phyloP scores from a whole-genome alignment of 2,329 filamentous ascomycete species.

The Trichoderma polysporum region DNA sequence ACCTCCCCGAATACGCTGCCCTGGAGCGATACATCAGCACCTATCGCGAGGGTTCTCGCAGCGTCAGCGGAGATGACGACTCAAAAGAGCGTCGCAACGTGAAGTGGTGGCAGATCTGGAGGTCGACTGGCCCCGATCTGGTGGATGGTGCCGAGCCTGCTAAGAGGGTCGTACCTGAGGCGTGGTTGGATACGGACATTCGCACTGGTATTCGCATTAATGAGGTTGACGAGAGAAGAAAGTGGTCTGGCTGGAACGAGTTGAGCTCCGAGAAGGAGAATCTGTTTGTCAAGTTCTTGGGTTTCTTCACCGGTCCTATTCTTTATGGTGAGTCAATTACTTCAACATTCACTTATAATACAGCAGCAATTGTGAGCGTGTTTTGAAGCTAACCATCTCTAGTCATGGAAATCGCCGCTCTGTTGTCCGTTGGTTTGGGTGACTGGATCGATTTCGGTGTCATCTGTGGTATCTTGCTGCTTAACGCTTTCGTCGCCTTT shows the following conservation, averaged over 20 bases:
- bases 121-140: background rate
- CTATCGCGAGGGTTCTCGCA: conserved; percentile 15
- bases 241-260: conserved; percentile 79
- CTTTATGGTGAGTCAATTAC: conserved; percentile 34
- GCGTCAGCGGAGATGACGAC: conserved; percentile 1
- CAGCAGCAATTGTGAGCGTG: background rate
- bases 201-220: conserved; percentile 68
- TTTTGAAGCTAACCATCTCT: conserved; percentile 16
- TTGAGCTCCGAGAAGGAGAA: conserved; percentile 93
- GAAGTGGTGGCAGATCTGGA: conserved; percentile 19
- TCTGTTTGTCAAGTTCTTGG: conserved; percentile 75
- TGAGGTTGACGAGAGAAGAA: conserved; percentile 63
- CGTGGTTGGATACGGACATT: conserved; percentile 76
- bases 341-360: background rate
- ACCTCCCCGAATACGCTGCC: conserved; percentile 14
- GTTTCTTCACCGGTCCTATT: conserved; percentile 84
- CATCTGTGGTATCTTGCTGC: conserved; percentile 77
- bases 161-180: conserved; percentile 65
- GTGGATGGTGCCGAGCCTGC: conserved; percentile 43
- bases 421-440: conserved; percentile 78
- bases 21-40: conserved; percentile 18
- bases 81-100: conserved; percentile 4
- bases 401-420: conserved; percentile 51
- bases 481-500: conserved; percentile 85
- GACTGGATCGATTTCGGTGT: conserved; percentile 95